A percentile compares a stretch with the other conserved stretches of the same genome.
phyloP scores from a whole-genome alignment of 495 filamentous ascomycete genomes.

The Neurospora terricola region DNA sequence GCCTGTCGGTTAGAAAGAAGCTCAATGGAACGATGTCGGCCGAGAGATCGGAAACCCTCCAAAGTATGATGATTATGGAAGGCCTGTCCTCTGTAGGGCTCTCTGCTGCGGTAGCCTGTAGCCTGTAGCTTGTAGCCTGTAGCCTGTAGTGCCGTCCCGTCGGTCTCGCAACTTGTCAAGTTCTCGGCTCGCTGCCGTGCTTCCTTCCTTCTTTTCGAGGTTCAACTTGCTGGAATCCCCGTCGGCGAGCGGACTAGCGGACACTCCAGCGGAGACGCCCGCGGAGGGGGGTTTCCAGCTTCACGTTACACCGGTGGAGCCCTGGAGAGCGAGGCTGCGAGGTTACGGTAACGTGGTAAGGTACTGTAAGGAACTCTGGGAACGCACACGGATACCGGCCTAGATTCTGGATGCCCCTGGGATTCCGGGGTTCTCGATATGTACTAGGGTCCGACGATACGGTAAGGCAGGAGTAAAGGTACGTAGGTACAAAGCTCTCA shows the following conservation, averaged over 20 bases:
- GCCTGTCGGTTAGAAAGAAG: background rate
- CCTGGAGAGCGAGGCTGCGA: background rate
- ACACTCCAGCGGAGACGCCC: background rate
- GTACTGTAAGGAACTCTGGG: background rate
- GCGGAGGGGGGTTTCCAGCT: background rate
- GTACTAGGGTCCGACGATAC: background rate
- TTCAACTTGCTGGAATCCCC: background rate
- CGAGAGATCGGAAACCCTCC: background rate
- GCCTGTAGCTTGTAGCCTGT: background rate
- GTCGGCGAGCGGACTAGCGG: background rate
- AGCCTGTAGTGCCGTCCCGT: background rate
- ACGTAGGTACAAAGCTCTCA: background rate
- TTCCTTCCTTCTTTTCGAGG: background rate
- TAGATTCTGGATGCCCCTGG: background rate
- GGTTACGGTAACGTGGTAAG: background rate
- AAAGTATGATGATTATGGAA: background rate
- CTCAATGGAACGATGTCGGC: background rate
- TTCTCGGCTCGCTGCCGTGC: background rate
- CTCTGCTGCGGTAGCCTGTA: background rate
- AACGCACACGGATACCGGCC: background rate
- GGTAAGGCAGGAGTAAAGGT: background rate
- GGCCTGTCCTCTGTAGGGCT: background rate
- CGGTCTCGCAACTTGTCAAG: background rate
- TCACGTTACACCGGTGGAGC: background rate
- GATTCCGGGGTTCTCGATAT: background rate